phyloP scores from a whole-genome alignment of 2,329 filamentous ascomycete genomes.

The Rachicladosporium sp. region DNA sequence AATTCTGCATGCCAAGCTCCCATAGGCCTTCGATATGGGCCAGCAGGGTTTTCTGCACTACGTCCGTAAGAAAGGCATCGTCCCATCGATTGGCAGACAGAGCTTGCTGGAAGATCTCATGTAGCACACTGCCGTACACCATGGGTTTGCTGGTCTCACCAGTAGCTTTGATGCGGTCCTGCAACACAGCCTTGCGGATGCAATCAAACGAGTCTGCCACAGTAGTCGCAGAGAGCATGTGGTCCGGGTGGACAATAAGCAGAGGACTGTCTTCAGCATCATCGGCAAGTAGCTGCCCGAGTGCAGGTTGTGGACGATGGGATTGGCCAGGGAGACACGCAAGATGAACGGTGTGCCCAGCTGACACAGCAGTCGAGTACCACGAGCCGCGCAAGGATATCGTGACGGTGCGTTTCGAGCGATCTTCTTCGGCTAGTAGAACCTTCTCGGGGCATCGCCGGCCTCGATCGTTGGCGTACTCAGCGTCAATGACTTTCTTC shows the following conservation, averaged over 20 bases:
- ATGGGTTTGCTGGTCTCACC: conserved; percentile 67
- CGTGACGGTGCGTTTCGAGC: conserved; percentile 49
- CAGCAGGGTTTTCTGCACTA: conserved; percentile 58
- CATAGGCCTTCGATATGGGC: conserved; percentile 83
- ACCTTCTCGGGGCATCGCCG: conserved; percentile 41
- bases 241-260: conserved; percentile 85
- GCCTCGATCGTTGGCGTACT: conserved; percentile 54
- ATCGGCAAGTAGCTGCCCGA: conserved; percentile 62
- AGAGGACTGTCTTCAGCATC: conserved; percentile 59
- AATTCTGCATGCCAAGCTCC: conserved; percentile 60
- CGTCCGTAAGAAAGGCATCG: conserved; percentile 47
- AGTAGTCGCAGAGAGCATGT: conserved; percentile 86
- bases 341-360: conserved; percentile 71
- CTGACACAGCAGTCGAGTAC: conserved; percentile 65
- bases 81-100: conserved; percentile 76
- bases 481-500: conserved; percentile 56
- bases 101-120: conserved; percentile 90
- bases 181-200: conserved; percentile 77
- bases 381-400: conserved; percentile 76
- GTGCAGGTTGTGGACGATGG: conserved; percentile 28
- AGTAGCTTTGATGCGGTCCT: conserved; percentile 88
- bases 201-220: conserved; percentile 95
- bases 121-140: conserved; percentile 84
- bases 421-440: conserved; percentile 70
- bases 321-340: conserved; percentile 54